Evolutionary conservation across 441 rosid species (phyloP).

Genomic region (Syzygium syzygioides): DNA sequence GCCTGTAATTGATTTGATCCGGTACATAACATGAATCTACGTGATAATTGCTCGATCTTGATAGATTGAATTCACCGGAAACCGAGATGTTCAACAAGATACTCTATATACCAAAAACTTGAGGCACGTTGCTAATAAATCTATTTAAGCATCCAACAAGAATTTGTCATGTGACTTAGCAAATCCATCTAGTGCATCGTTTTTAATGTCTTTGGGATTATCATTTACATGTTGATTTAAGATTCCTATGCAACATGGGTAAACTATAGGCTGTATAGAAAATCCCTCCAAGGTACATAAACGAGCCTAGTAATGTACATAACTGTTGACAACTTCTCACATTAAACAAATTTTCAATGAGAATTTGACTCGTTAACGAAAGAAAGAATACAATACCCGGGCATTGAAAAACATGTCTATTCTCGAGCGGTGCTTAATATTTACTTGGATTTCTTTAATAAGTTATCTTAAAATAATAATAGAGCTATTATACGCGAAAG

Average conservation of each 20-base stretch:
- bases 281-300: not conserved
- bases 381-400: rapidly evolving
- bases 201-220: not conserved
- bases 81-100: rapidly evolving
- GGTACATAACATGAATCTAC: rapidly evolving
- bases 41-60: rapidly evolving
- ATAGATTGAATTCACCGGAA: rapidly evolving
- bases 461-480: not conserved
- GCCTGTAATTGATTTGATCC: rapidly evolving
- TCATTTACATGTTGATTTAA: not conserved
- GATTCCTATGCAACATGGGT: not conserved
- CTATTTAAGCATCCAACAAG: no score
- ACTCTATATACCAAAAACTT: rapidly evolving
- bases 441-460: not conserved
- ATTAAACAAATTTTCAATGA: not conserved
- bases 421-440: not conserved
- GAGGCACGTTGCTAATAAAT: not conserved
- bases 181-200: rapidly evolving
- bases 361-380: rapidly evolving
- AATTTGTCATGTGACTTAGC: not conserved
- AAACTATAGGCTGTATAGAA: rapidly evolving
- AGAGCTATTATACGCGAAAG: not conserved
- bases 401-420: not conserved
- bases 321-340: not conserved
- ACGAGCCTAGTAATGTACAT: not conserved